Conservation (phyloP, 768 basidiomycete species). For the Boletus barrowsii region DNA sequence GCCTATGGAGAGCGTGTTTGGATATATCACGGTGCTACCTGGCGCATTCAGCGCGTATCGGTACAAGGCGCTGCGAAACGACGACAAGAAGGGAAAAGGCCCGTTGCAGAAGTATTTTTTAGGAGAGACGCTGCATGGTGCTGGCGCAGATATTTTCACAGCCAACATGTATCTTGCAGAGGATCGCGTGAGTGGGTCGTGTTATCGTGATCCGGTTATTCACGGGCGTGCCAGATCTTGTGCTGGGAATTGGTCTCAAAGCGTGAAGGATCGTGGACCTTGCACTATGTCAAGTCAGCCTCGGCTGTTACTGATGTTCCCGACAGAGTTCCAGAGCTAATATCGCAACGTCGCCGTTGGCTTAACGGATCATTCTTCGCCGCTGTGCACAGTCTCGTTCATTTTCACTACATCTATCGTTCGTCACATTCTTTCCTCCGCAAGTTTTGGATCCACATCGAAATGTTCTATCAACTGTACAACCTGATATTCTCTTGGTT, state of each 20-base stretch:
- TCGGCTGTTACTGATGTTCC: conserved; percentile 81
- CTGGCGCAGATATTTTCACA: conserved; percentile 87
- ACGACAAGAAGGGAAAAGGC: conserved; percentile 66
- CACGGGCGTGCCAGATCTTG: conserved; percentile 55
- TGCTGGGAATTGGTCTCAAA: conserved; percentile 50
- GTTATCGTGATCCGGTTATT: not conserved
- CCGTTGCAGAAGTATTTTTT: conserved; percentile 95
- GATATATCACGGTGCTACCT: no score
- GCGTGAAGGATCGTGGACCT: conserved; percentile 75
- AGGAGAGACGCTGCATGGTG: conserved; percentile 92
- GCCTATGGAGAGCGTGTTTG: no score
- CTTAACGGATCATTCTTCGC: conserved; percentile 67
- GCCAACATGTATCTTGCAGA: conserved; percentile 33
- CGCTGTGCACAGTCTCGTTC: conserved; percentile 87
- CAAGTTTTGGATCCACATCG: conserved; percentile 54
- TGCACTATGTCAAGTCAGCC: conserved; percentile 96
- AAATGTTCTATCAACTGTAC: no score
- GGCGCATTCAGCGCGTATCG: no score
- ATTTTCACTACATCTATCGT: conserved; percentile 39
- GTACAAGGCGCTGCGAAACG: conserved; percentile 85
- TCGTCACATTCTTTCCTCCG: conserved; percentile 76
- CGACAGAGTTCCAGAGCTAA: conserved; percentile 92
- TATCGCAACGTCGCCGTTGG: conserved; percentile 76
- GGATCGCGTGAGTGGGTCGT: no score
- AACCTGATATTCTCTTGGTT: conserved; percentile 45